These are phyloP conservation scores for Heliocybe sulcata DNA, from an alignment of 1,284 basidiomycete species.

Conservation along the genomic window DNA sequence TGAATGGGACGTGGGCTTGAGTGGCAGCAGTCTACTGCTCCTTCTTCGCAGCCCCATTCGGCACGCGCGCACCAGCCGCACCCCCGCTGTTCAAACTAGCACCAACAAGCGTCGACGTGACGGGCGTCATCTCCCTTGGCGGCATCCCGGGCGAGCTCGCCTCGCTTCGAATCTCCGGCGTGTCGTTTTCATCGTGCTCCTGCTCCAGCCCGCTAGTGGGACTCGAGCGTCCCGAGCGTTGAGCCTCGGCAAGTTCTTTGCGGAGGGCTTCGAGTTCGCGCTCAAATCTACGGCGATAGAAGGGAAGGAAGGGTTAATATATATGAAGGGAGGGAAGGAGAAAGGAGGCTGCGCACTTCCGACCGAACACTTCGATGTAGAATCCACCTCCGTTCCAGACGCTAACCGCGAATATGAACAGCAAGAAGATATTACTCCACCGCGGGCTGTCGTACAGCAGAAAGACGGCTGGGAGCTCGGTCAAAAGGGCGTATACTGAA, in stretches of 20 bases:
- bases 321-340: constrained; percentile 1
- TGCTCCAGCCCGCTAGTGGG: not conserved
- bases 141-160: not conserved
- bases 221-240: constrained; percentile 17
- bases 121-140: not conserved
- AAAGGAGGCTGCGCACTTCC: constrained; percentile 63
- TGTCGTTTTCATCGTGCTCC: not conserved
- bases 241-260: constrained; percentile 73
- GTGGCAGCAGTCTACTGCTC: no score
- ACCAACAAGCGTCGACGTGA: not conserved
- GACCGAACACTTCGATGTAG: constrained; percentile 93
- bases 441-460: constrained; percentile 71
- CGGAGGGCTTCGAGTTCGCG: constrained; percentile 82
- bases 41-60: no score
- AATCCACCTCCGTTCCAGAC: constrained; percentile 83
- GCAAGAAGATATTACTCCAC: constrained; percentile 73
- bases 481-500: constrained; percentile 78
- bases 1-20: no score
- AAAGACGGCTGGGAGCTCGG: constrained; percentile 81
- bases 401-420: constrained; percentile 73
- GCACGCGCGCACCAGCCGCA: not conserved
- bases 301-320: constrained; percentile 5
- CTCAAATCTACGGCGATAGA: constrained; percentile 61
- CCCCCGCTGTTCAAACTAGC: not conserved
- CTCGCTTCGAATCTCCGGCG: not conserved